phyloP scores from a whole-genome alignment of 306 rosid species.

The Trifolium repens region DNA sequence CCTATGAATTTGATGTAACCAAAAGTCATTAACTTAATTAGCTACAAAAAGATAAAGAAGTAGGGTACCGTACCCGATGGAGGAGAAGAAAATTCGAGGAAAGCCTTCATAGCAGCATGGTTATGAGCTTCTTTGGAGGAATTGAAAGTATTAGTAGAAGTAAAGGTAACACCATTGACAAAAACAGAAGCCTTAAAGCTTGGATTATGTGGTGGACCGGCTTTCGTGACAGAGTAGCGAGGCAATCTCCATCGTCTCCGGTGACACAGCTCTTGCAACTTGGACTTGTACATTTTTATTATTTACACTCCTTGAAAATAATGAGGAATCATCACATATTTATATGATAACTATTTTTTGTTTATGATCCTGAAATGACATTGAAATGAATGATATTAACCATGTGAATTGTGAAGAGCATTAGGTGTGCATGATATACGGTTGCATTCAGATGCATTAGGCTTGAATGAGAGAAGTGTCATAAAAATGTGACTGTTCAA shows the following conservation, averaged over 20 bases:
- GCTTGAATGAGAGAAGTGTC: not conserved
- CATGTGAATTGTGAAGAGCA: not conserved
- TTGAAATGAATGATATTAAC: not conserved
- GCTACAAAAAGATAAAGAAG: not conserved
- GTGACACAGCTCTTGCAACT: slow-evolving; percentile 72
- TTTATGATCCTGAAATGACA: not conserved
- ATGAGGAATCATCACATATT: not conserved
- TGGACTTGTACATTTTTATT: slow-evolving; percentile 63
- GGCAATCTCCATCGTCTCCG: slow-evolving; percentile 58
- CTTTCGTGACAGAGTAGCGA: slow-evolving; percentile 47
- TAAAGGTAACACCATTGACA: slow-evolving; percentile 54
- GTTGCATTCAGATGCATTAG: not conserved
- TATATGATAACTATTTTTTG: not conserved
- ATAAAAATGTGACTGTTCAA: not conserved
- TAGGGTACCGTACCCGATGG: too few species aligned
- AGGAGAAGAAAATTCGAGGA: slow-evolving; percentile 46
- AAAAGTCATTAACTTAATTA: too few species aligned
- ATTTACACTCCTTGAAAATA: not conserved
- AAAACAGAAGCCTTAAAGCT: slow-evolving; percentile 57
- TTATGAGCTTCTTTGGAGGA: slow-evolving; percentile 69
- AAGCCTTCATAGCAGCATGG: slow-evolving; percentile 65
- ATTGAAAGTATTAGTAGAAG: slow-evolving; percentile 36
- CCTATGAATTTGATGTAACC: not conserved
- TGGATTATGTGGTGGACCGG: slow-evolving; percentile 65
- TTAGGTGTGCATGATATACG: not conserved